phyloP scores from a whole-genome alignment of 179 eudicot species.

The Drosera spatulata region DNA sequence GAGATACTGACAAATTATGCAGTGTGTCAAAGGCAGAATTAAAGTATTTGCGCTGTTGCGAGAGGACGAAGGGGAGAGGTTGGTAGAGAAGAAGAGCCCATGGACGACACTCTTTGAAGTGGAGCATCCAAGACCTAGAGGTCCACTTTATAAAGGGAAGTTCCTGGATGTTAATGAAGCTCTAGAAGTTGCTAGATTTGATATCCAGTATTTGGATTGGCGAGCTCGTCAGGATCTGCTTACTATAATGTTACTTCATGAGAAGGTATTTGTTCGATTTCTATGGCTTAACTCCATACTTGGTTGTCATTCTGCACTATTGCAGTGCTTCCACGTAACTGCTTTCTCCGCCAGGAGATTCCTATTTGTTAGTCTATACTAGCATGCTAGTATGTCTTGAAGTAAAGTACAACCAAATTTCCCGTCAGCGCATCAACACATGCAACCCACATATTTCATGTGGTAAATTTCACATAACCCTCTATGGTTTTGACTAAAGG shows the following conservation, averaged over 20 bases:
- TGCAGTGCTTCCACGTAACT: background rate
- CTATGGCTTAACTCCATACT: background rate
- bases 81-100: slow-evolving; percentile 49
- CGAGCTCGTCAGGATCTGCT: slow-evolving; percentile 94
- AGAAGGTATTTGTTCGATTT: slow-evolving; percentile 37
- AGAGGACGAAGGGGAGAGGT: slow-evolving; percentile 38
- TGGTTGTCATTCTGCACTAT: too few species aligned
- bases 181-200: slow-evolving; percentile 74
- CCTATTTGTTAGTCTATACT: too few species aligned
- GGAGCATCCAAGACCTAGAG: slow-evolving; percentile 71
- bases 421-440: too few species aligned
- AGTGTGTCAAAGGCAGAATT: slow-evolving; percentile 38
- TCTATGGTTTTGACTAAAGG: too few species aligned
- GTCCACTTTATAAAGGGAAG: slow-evolving; percentile 59
- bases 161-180: slow-evolving; percentile 75
- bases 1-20: slow-evolving; percentile 6
- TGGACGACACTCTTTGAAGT: slow-evolving; percentile 75
- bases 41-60: slow-evolving; percentile 60
- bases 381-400: too few species aligned
- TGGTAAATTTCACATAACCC: too few species aligned
- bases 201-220: slow-evolving; percentile 92
- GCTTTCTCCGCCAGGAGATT: background rate
- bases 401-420: too few species aligned
- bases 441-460: too few species aligned
- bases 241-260: slow-evolving; percentile 80